Conservation (phyloP, 257 asterid species). For the Vinca minor region DNA sequence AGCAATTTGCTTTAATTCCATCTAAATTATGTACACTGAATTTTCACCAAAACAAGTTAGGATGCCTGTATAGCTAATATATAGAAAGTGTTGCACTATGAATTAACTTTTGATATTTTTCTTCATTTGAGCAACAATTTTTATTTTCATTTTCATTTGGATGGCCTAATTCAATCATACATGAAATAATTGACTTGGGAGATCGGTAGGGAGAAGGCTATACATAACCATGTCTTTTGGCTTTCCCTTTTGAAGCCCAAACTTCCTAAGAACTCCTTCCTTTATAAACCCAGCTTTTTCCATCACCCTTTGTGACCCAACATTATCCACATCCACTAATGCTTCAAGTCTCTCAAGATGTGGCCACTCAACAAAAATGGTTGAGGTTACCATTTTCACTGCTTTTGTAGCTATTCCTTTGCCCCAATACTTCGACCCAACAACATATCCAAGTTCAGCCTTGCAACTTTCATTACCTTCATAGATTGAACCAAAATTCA, state of each 20-base stretch:
- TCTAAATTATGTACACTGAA: no score
- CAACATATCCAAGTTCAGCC: conserved; percentile 63
- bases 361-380: conserved; percentile 58
- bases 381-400: conserved; percentile 52
- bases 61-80: no score
- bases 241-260: conserved; percentile 47
- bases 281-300: conserved; percentile 62
- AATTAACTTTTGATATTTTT: no score
- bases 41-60: no score
- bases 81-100: no score
- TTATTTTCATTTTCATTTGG: no score
- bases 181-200: no score
- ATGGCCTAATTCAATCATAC: no score
- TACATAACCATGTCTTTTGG: conserved; percentile 50
- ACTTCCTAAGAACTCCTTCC: conserved; percentile 73
- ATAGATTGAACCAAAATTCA: no score
- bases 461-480: conserved; percentile 34
- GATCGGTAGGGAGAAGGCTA: no score
- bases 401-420: conserved; percentile 68
- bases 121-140: no score
- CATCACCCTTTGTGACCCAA: conserved; percentile 69
- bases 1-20: no score
- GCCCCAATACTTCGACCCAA: conserved; percentile 72
- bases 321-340: conserved; percentile 57
- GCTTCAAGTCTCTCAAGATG: conserved; percentile 72